phyloP scores from a whole-genome alignment of 1,284 basidiomycete genomes.

The Ganoderma lucidum region DNA sequence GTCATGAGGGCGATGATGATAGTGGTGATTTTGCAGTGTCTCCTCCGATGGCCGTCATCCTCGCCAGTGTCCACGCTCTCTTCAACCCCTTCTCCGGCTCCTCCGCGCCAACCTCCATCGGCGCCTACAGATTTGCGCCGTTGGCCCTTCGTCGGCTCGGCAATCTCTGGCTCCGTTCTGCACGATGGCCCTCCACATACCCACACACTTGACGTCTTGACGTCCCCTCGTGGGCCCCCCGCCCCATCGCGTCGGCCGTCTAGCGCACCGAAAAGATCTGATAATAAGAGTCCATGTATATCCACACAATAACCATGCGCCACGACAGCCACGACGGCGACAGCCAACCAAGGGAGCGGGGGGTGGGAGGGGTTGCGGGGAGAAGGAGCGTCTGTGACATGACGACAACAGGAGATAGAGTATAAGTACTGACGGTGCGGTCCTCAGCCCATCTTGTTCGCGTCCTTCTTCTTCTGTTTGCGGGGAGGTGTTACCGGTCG shows the following conservation, averaged over 20 bases:
- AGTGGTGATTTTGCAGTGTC: constrained; percentile 32
- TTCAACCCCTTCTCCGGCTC: background rate
- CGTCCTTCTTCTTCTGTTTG: constrained; percentile 86
- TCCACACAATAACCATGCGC: constrained; percentile 31
- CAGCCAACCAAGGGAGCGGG: constrained; percentile 31
- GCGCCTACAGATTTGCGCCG: background rate
- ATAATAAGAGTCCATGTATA: constrained; percentile 32
- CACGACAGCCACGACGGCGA: constrained; percentile 32
- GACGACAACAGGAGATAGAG: constrained; percentile 32
- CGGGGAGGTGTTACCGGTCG: constrained; percentile 83
- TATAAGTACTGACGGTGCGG: constrained; percentile 40
- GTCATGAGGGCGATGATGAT: constrained; percentile 9
- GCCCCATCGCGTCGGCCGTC: constrained; percentile 21
- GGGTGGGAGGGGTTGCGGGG: background rate
- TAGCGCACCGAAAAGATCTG: constrained; percentile 25
- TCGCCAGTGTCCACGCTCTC: constrained; percentile 1
- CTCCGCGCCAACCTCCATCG: background rate
- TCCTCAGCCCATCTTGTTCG: constrained; percentile 70
- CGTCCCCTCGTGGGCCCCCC: constrained; percentile 25
- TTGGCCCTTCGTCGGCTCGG: constrained; percentile 2
- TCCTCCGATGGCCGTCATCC: constrained; percentile 14
- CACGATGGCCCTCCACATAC: constrained; percentile 21
- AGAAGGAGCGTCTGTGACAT: constrained; percentile 38
- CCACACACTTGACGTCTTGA: constrained; percentile 29
- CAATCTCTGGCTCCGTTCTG: constrained; percentile 8